A percentile compares a stretch with the other conserved stretches of the same genome.
phyloP scores from a whole-genome alignment of 2,329 filamentous ascomycete genomes.

The Colletotrichum orbiculare region DNA sequence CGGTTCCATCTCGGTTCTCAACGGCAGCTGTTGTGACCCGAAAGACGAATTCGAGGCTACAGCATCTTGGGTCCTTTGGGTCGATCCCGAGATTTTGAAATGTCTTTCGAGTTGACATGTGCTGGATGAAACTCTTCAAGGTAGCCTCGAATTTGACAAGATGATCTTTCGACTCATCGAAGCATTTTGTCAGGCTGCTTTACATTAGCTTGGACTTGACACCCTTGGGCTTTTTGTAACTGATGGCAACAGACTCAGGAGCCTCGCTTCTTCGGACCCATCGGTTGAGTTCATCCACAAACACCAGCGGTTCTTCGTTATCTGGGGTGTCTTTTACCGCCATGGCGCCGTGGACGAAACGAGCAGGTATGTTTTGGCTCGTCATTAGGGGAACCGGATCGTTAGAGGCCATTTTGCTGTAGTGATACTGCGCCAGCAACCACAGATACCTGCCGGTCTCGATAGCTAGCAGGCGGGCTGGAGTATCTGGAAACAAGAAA shows the following conservation, averaged over 20 bases:
- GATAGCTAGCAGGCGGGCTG: too few species aligned
- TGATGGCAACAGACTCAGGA: constrained; percentile 1
- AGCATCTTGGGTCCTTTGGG: background rate
- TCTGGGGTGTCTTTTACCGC: background rate
- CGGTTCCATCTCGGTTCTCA: constrained; percentile 2
- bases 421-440: too few species aligned
- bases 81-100: background rate
- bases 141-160: background rate
- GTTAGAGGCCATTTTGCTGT: too few species aligned
- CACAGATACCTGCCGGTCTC: too few species aligned
- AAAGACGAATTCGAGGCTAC: background rate
- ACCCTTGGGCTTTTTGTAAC: too few species aligned
- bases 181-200: background rate
- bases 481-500: too few species aligned
- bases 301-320: background rate
- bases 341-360: background rate
- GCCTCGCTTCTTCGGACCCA: background rate
- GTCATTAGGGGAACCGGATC: background rate
- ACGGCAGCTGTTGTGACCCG: background rate
- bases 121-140: background rate
- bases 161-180: background rate
- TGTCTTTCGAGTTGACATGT: background rate
- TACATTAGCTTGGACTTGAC: background rate
- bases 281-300: background rate
- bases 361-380: background rate